Evolutionary conservation across 1,284 basidiomycete species (phyloP), one percentile per base, ranked within the genome.

Genomic region (Cutaneotrichosporon cyanovorans): DNA sequence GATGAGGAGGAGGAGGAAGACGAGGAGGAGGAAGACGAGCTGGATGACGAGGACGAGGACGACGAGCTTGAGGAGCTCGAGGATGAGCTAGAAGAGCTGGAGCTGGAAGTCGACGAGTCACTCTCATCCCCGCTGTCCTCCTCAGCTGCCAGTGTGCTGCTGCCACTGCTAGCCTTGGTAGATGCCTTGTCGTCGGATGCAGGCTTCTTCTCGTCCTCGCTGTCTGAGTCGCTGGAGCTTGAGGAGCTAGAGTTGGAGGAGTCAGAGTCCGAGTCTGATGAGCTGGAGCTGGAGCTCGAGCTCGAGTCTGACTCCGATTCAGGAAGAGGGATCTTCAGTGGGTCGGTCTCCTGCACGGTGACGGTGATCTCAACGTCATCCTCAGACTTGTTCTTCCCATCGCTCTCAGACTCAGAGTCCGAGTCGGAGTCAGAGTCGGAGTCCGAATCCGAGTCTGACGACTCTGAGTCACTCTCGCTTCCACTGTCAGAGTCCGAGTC

Each of bases 1-100:
- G 62, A 60, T 11, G 63, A 57, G 5, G 57, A 56, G 4, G 58
- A 56, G 5, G 63, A 62, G 5, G 50, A 50, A 0, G 48, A 53
- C 1, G 49, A 52, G 0, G 59, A 56, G 12, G 37, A 42, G 0
- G 50, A 52, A 5, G 39, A 39, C 0, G 48, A 49, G 15, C 36
- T 34, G 7, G 53, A 55, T 5, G 53, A 55, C 3, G 69, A 67
- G 5, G 57, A 59, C 9, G 54, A 56, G 1, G 57, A 58, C 1
- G 57, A 58, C 9, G 46, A 49, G 3, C 23, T 22, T 5, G 38
- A 40, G 12, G 30, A 32, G 10, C 19, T 20, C 2, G 36, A 37
- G 6, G 36, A 37, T 1, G 36, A 37, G n/a, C n/a, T n/a, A 33
- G 46, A 51, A 18, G 53, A 19, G 41, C 21, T 15, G 12, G 38